phyloP scores from a whole-genome alignment of 2,329 filamentous ascomycete species.

The Exophiala aquamarina region DNA sequence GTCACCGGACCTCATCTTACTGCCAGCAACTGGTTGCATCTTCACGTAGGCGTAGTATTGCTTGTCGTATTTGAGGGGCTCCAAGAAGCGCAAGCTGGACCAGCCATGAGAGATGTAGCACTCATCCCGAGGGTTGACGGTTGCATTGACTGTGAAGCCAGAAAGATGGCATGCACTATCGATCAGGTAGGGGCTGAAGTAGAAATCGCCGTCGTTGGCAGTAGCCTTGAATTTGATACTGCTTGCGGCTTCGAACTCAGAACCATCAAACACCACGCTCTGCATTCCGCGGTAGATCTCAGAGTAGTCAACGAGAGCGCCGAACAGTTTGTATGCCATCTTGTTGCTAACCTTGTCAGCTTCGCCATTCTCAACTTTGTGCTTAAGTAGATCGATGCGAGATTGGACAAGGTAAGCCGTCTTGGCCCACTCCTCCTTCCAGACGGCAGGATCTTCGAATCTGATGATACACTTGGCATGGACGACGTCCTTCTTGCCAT shows the following conservation, averaged over 20 bases:
- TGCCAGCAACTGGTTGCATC: slow-evolving; percentile 53
- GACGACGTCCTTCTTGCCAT: slow-evolving; percentile 29
- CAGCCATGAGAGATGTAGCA: slow-evolving; percentile 65
- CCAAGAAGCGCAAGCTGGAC: slow-evolving; percentile 59
- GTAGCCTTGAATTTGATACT: slow-evolving; percentile 33
- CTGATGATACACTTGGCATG: slow-evolving; percentile 33
- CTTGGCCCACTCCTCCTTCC: slow-evolving; percentile 33
- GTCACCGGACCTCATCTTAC: slow-evolving; percentile 58
- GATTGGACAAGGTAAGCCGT: slow-evolving; percentile 33
- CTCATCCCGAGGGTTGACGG: slow-evolving; percentile 58
- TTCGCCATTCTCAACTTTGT: slow-evolving; percentile 30
- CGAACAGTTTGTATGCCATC: slow-evolving; percentile 40
- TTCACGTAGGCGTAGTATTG: slow-evolving; percentile 62
- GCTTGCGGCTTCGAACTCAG: slow-evolving; percentile 38
- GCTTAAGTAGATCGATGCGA: slow-evolving; percentile 34
- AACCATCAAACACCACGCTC: slow-evolving; percentile 37
- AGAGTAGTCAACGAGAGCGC: slow-evolving; percentile 36
- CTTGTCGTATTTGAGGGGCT: slow-evolving; percentile 50
- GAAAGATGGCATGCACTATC: slow-evolving; percentile 40
- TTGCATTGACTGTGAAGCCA: slow-evolving; percentile 37
- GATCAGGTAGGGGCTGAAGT: slow-evolving; percentile 40
- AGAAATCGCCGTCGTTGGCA: slow-evolving; percentile 31
- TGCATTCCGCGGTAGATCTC: slow-evolving; percentile 37
- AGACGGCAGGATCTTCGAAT: slow-evolving; percentile 30
- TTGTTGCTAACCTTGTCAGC: slow-evolving; percentile 33